Evolutionary conservation across 75 land plant genomes (phyloP).

Genomic region (Azolla pinnata): DNA sequence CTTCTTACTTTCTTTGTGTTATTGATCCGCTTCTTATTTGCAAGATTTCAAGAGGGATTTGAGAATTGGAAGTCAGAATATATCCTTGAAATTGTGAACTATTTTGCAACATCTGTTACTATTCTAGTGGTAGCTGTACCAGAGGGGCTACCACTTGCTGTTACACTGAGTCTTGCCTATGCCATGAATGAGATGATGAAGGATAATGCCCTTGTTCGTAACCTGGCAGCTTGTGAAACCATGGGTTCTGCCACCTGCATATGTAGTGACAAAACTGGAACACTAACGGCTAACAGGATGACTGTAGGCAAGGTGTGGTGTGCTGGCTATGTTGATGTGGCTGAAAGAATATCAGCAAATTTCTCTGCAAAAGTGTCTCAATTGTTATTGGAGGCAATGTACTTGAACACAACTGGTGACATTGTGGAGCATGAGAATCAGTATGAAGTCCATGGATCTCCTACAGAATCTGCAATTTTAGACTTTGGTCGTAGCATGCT

Average conservation of each 20-base stretch:
- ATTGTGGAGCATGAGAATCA: slow-evolving; percentile 49
- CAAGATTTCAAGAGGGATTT: slow-evolving; percentile 33
- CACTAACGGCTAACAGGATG: slow-evolving; percentile 88
- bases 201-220: slow-evolving; percentile 84
- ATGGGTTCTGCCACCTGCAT: slow-evolving; percentile 93
- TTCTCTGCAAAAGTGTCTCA: slow-evolving; percentile 30
- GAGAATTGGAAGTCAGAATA: slow-evolving; percentile 53
- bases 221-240: slow-evolving; percentile 93
- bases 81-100: slow-evolving; percentile 48
- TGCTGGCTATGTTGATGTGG: slow-evolving; percentile 30
- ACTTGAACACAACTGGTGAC: slow-evolving; percentile 77
- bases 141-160: slow-evolving; percentile 96
- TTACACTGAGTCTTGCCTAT: slow-evolving; percentile 89
- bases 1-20: slow-evolving; percentile 66
- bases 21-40: slow-evolving; percentile 32
- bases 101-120: slow-evolving; percentile 78
- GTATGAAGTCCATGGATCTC: slow-evolving; percentile 52
- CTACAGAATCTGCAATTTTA: slow-evolving; percentile 79
- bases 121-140: slow-evolving; percentile 96
- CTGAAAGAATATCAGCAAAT: slow-evolving; percentile 19
- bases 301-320: slow-evolving; percentile 74
- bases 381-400: slow-evolving; percentile 51
- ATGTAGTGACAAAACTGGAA: slow-evolving; percentile 95
- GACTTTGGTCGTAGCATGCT: slow-evolving; percentile 68
- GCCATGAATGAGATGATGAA: slow-evolving; percentile 99